These are phyloP conservation scores for Papiliotrema fonsecae DNA, from an alignment of 1,284 basidiomycete species.

Conservation along the genomic window DNA sequence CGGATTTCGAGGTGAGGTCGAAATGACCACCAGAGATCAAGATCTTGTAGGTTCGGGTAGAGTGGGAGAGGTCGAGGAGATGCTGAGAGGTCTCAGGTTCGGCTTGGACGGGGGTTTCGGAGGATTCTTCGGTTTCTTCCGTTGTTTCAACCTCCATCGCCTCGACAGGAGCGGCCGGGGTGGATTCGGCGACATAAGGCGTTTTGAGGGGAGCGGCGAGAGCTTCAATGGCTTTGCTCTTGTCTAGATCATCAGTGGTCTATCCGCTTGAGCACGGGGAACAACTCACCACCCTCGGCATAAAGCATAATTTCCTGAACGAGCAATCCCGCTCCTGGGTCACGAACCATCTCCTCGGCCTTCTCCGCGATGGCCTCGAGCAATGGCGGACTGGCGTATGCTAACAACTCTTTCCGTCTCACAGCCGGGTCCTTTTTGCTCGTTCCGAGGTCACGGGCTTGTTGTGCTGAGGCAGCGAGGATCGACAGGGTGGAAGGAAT, in stretches of 20 bases:
- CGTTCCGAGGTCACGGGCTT: slow-evolving; percentile 53
- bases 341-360: slow-evolving; percentile 59
- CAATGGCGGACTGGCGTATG: slow-evolving; percentile 64
- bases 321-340: slow-evolving; percentile 71
- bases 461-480: slow-evolving; percentile 61
- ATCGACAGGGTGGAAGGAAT: slow-evolving; percentile 67
- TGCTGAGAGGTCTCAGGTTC: slow-evolving; percentile 47
- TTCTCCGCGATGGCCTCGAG: slow-evolving; percentile 61
- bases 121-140: not conserved
- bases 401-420: slow-evolving; percentile 63
- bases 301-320: slow-evolving; percentile 74
- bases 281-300: slow-evolving; percentile 65
- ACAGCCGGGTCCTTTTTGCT: slow-evolving; percentile 69
- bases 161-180: slow-evolving; percentile 31
- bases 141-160: slow-evolving; percentile 14
- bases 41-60: slow-evolving; percentile 74
- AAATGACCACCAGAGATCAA: slow-evolving; percentile 86
- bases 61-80: slow-evolving; percentile 70
- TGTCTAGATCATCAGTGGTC: slow-evolving; percentile 54
- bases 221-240: slow-evolving; percentile 57
- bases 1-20: slow-evolving; percentile 56
- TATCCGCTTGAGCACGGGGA: not conserved
- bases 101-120: slow-evolving; percentile 3
- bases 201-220: slow-evolving; percentile 57
- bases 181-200: slow-evolving; percentile 53